Conservation (phyloP, 169 alveolate genomes). For the Eimeria necatrix region DNA sequence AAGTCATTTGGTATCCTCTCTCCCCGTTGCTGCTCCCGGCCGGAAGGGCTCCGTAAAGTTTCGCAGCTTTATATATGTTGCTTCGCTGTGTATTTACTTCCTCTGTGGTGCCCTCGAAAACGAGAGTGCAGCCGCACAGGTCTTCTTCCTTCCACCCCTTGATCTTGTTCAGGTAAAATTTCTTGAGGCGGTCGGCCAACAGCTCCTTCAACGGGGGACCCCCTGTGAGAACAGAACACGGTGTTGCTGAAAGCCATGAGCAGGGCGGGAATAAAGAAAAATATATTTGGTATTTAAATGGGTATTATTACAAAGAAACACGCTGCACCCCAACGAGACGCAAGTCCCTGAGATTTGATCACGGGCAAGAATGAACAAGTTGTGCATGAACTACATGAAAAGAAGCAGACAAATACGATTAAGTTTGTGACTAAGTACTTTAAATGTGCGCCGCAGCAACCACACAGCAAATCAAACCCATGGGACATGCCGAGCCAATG, state of each 20-base stretch:
- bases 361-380: too few species aligned
- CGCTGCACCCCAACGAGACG: too few species aligned
- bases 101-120: slow-evolving; percentile 87
- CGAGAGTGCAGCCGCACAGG: slow-evolving; percentile 87
- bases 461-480: not conserved
- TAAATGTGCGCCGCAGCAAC: not conserved
- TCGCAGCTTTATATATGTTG: not conserved
- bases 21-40: slow-evolving; percentile 32
- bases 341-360: too few species aligned
- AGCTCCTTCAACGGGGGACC: slow-evolving; percentile 78
- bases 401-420: not conserved
- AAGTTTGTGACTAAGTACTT: not conserved
- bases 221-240: slow-evolving; percentile 84
- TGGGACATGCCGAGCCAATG: not conserved
- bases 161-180: slow-evolving; percentile 85
- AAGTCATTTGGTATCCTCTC: slow-evolving; percentile 36
- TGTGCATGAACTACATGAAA: too few species aligned
- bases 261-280: too few species aligned
- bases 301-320: too few species aligned
- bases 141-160: slow-evolving; percentile 87
- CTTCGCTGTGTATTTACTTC: slow-evolving; percentile 68
- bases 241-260: slow-evolving; percentile 49
- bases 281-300: too few species aligned
- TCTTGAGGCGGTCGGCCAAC: slow-evolving; percentile 86
- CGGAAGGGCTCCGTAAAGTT: not conserved